phyloP scores from a whole-genome alignment of 495 filamentous ascomycete species.

The Penicillium argentinense region DNA sequence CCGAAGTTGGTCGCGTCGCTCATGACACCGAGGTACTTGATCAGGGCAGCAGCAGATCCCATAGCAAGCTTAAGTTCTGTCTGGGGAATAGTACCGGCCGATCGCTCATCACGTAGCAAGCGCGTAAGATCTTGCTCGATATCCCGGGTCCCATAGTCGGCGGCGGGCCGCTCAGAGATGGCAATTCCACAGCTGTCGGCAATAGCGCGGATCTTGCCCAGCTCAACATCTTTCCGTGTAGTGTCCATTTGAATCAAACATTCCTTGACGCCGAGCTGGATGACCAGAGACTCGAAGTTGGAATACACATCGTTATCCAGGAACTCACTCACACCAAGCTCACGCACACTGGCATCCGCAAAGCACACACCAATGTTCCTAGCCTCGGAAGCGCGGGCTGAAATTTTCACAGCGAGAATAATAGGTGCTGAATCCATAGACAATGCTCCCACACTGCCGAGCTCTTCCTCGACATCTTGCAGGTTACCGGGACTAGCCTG shows the following conservation, averaged over 20 bases:
- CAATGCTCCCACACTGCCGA: slow-evolving; percentile 58
- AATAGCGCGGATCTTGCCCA: slow-evolving; percentile 82
- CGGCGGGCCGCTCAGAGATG: slow-evolving; percentile 70
- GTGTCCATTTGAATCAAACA: slow-evolving; percentile 78
- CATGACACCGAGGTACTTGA: slow-evolving; percentile 92
- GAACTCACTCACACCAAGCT: slow-evolving; percentile 96
- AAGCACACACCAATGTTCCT: slow-evolving; percentile 94
- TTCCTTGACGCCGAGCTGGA: slow-evolving; percentile 94
- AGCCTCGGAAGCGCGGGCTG: slow-evolving; percentile 79
- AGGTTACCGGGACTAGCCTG: slow-evolving; percentile 94
- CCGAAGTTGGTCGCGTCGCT: slow-evolving; percentile 93
- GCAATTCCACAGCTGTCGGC: slow-evolving; percentile 91
- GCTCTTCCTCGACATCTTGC: slow-evolving; percentile 95
- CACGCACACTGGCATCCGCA: slow-evolving; percentile 93
- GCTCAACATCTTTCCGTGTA: slow-evolving; percentile 81
- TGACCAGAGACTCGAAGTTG: slow-evolving; percentile 94
- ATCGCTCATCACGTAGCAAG: slow-evolving; percentile 79
- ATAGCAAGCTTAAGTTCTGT: slow-evolving; percentile 96
- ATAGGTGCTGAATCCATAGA: slow-evolving; percentile 88
- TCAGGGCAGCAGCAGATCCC: slow-evolving; percentile 89
- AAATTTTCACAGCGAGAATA: slow-evolving; percentile 91
- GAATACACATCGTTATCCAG: slow-evolving; percentile 98
- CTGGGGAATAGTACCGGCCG: slow-evolving; percentile 73
- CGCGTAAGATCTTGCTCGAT: slow-evolving; percentile 94
- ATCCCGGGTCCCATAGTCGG: slow-evolving; percentile 85